A percentile compares a stretch with the other conserved stretches of the same genome.
These are phyloP conservation scores for Saccharomycopsis selenospora DNA, from an alignment of 805 yeast genomes.

Conservation along the genomic window DNA sequence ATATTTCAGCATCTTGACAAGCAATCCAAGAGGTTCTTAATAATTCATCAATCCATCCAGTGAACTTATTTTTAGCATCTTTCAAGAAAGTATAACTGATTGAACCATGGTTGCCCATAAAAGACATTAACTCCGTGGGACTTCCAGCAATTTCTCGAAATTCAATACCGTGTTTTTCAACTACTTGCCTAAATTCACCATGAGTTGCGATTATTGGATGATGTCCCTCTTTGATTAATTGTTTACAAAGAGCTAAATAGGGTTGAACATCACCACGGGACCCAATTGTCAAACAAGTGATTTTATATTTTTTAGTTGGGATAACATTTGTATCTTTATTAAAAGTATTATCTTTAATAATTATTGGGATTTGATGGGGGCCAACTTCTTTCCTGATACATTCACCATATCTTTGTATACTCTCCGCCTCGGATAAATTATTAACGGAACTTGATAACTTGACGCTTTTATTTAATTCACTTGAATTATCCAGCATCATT, in stretches of 20 bases:
- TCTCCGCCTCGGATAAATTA: conserved; percentile 43
- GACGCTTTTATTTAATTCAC: conserved; percentile 25
- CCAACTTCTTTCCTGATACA: conserved; percentile 54
- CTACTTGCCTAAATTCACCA: conserved; percentile 71
- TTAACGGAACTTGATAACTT: conserved; percentile 28
- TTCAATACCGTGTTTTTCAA: conserved; percentile 54
- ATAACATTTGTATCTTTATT: conserved; percentile 31
- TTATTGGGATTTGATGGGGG: conserved; percentile 51
- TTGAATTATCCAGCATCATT: background rate
- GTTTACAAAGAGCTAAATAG: conserved; percentile 82
- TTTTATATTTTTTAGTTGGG: conserved; percentile 45
- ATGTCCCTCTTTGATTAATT: conserved; percentile 75
- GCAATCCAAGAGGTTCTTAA: conserved; percentile 76
- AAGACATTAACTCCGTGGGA: conserved; percentile 84
- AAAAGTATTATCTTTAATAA: conserved; percentile 59
- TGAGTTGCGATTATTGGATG: conserved; percentile 81
- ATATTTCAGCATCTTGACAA: conserved; percentile 69
- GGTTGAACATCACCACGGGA: conserved; percentile 98
- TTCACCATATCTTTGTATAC: conserved; percentile 61
- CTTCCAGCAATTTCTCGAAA: conserved; percentile 83
- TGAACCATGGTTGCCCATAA: conserved; percentile 88
- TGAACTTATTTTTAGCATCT: conserved; percentile 75
- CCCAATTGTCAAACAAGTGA: conserved; percentile 81
- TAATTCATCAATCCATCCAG: conserved; percentile 76
- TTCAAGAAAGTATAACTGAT: conserved; percentile 74